Evolutionary conservation across 2,329 filamentous ascomycete genomes (phyloP).

Genomic region (Scolecobasidium constrictum): DNA sequence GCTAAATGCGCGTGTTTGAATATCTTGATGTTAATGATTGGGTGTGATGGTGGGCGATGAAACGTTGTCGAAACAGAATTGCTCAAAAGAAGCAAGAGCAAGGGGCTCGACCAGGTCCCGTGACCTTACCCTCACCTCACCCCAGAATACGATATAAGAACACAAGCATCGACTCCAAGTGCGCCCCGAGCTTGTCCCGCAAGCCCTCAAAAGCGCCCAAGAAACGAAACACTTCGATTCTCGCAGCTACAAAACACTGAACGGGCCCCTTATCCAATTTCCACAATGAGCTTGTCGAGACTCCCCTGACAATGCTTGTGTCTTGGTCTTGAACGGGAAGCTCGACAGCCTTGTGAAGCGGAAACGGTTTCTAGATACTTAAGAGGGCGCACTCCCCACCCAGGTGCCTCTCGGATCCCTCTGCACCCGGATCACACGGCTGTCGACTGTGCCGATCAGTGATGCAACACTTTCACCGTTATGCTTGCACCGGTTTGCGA

Average conservation of each 20-base stretch:
- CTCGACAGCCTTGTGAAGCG: not conserved
- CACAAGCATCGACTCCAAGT: too few relatives aligned
- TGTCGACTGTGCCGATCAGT: not conserved
- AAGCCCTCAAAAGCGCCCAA: not conserved
- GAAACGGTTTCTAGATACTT: not conserved
- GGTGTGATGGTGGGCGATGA: not conserved
- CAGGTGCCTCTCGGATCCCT: not conserved
- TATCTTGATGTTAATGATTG: not conserved
- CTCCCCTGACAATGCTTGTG: not conserved
- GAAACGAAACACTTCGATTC: not conserved
- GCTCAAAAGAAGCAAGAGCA: not conserved
- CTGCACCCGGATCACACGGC: not conserved
- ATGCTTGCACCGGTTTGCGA: not conserved
- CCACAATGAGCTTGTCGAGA: not conserved
- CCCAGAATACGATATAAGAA: too few relatives aligned
- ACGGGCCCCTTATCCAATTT: conserved; percentile 1
- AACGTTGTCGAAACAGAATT: not conserved
- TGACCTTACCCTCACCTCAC: too few relatives aligned
- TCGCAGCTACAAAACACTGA: not conserved
- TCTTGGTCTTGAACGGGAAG: not conserved
- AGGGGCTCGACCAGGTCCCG: not conserved
- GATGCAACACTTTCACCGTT: not conserved
- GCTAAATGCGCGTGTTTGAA: not conserved
- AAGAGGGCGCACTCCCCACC: not conserved
- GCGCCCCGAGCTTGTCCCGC: not conserved